phyloP scores from a whole-genome alignment of 257 asterid genomes.

The Orobanche coerulescens region DNA sequence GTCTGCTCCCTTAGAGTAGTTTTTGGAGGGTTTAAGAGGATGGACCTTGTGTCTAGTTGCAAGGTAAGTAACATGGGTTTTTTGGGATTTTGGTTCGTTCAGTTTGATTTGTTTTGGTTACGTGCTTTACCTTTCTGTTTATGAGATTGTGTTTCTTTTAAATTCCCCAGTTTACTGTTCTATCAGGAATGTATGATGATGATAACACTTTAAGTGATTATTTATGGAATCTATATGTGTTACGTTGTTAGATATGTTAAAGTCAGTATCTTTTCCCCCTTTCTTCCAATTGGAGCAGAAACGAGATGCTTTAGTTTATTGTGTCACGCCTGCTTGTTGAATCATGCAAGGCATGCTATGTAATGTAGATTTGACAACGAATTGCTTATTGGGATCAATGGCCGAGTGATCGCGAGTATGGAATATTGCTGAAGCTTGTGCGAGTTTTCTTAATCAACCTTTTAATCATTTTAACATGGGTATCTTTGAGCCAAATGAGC shows the following conservation, averaged over 20 bases:
- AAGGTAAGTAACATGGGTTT: constrained; percentile 42
- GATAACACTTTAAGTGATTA: background rate
- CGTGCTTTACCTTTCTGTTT: background rate
- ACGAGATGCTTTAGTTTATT: background rate
- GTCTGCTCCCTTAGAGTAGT: constrained; percentile 26
- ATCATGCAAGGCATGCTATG: background rate
- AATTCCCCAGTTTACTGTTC: background rate
- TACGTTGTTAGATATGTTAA: background rate
- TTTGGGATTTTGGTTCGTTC: background rate
- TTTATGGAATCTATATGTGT: background rate
- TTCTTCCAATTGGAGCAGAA: background rate
- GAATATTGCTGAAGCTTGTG: background rate
- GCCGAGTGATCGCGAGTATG: background rate
- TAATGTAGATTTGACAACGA: background rate
- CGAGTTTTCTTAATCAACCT: background rate
- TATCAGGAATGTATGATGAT: background rate
- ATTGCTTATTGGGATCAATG: constrained; percentile 2
- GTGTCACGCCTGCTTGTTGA: background rate
- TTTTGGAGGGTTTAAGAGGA: constrained; percentile 27
- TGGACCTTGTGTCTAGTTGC: constrained; percentile 81
- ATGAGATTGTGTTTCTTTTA: background rate
- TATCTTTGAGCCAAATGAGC: background rate
- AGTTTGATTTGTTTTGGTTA: background rate
- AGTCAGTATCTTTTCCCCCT: background rate
- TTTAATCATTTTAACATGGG: background rate